phyloP scores from a whole-genome alignment of 176 grass and related monocot genomes.

The Bothriochloa decipiens region DNA sequence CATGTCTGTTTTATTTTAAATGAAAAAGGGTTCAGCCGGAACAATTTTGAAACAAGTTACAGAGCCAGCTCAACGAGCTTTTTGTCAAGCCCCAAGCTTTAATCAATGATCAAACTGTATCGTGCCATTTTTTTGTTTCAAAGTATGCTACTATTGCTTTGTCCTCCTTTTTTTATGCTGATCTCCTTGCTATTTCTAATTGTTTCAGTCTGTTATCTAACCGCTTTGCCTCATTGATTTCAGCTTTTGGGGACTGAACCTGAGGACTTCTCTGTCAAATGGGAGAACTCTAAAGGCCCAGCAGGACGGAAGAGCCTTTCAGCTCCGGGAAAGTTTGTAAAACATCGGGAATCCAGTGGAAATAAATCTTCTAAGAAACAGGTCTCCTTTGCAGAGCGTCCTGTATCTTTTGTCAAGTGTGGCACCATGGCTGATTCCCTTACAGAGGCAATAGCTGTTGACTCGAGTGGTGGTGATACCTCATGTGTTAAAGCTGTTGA shows the following conservation, averaged over 20 bases:
- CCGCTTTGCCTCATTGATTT: slow-evolving; percentile 24
- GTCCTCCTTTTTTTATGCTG: background rate
- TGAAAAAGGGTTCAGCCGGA: too few species aligned
- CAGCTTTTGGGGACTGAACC: slow-evolving; percentile 70
- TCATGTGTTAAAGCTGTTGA: slow-evolving; percentile 36
- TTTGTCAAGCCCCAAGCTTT: background rate
- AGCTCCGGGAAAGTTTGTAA: slow-evolving; percentile 51
- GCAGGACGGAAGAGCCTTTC: slow-evolving; percentile 32
- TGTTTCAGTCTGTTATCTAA: background rate
- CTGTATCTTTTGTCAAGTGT: slow-evolving; percentile 77
- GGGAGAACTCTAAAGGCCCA: slow-evolving; percentile 49
- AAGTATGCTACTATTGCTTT: background rate
- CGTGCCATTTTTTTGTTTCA: background rate
- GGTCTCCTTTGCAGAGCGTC: slow-evolving; percentile 55
- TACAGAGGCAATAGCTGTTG: slow-evolving; percentile 44
- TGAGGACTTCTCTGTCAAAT: slow-evolving; percentile 62
- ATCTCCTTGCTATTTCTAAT: slow-evolving; percentile 29
- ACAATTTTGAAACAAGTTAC: too few species aligned
- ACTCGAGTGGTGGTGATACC: slow-evolving; percentile 36
- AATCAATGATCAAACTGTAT: background rate
- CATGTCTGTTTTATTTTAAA: too few species aligned
- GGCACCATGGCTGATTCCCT: slow-evolving; percentile 70
- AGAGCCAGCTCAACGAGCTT: too few species aligned
- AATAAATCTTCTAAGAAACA: slow-evolving; percentile 48
- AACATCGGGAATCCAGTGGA: slow-evolving; percentile 35